Conservation (phyloP, 306 rosid genomes). For the Ammopiptanthus mongolicus region DNA sequence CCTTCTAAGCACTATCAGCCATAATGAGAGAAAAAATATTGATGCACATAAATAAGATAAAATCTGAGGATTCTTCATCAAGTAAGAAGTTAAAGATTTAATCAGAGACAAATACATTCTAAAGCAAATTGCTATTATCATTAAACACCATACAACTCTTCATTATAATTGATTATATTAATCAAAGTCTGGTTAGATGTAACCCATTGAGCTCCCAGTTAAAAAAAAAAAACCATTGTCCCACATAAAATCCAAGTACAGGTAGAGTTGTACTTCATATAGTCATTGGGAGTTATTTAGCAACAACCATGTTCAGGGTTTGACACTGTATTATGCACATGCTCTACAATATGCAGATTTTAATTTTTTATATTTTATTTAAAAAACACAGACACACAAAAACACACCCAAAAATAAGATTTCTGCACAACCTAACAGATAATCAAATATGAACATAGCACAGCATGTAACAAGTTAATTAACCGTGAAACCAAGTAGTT, state of each 20-base stretch:
- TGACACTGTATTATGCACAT: neutral
- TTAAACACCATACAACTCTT: neutral
- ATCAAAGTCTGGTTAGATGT: neutral
- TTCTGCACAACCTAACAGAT: neutral
- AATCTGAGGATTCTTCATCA: neutral
- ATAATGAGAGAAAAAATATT: neutral
- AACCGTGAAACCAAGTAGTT: neutral
- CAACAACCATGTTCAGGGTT: neutral
- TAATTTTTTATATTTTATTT: neutral
- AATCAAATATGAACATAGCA: neutral
- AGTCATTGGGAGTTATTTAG: neutral
- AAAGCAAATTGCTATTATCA: neutral
- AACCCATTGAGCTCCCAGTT: neutral
- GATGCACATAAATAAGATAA: neutral
- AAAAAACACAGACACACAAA: neutral
- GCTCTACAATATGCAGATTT: neutral
- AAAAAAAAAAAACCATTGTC: neutral
- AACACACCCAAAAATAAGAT: no score
- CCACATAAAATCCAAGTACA: neutral
- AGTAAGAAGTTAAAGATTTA: constrained; percentile 6
- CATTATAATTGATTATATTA: neutral
- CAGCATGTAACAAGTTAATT: neutral
- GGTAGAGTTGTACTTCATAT: neutral
- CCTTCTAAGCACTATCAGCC: constrained; percentile 64
- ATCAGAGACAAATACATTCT: neutral